Base-by-base conservation (phyloP, 1,139 yeast species). In the Nakaseomyces uthaithaninus region DNA sequence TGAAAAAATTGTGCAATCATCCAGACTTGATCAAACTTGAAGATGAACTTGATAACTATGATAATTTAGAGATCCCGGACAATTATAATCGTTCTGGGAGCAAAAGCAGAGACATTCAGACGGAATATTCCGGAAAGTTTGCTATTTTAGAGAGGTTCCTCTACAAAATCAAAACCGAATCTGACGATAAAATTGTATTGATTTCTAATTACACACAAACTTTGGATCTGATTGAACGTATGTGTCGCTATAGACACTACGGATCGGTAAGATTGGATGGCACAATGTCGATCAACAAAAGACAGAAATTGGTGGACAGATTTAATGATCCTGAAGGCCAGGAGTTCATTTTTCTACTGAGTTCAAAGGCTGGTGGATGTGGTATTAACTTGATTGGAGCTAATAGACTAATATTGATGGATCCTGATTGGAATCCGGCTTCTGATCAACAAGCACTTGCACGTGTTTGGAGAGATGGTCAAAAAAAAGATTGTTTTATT, bases 361-460 rank as follows among this genome's bases (percentile, higher is more conserved):
- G 95, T 54, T 85, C 95, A 9, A 93, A 91, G 61, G 99, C 99
- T 1, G 99, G 99, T 51, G 99, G 99, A 0, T 91, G 98, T 68
- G 99, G 99, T 62, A 86, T 91, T 57, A 91, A 91, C 57, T 72
- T 91, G 50, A 91, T 91, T 54, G 98, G 98, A 8, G 99, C 98
- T 8, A 91, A 93, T 54, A 71, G 98, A 46, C 68, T 91, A 46
- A 76, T 91, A 22, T 68, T 91, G 42, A 71, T 91, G 54, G 99
- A 91, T 59, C 98, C 98, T 0, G 98, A 93, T 62, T 91, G 98
- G 98, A 91, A 91, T 54, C 98, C 98, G 0, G 98, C 98, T 0
- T 83, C 96, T 2, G 98, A 91, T 59, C 98, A 91, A 60, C 98
- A 91, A 64, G 98, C 98, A 0, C 69, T 91, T 45, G 98, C 98